phyloP scores from a whole-genome alignment of 2,329 filamentous ascomycete genomes.

The Epichloe coenophiala region DNA sequence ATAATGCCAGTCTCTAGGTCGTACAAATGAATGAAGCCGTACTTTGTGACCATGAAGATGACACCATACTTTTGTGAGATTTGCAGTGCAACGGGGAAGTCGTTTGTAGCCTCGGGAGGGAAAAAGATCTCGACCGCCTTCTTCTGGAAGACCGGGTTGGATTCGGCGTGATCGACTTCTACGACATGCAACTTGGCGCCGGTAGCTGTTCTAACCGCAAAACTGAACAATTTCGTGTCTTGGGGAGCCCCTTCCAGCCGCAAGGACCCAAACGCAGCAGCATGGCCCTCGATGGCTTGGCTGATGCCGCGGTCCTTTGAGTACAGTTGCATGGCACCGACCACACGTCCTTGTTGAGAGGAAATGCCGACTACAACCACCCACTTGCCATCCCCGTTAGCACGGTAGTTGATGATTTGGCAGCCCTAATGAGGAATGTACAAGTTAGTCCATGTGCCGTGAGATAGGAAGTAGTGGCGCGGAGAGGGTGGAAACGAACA shows the following conservation, averaged over 20 bases:
- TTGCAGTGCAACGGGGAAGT: slow-evolving; percentile 97
- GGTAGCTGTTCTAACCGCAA: slow-evolving; percentile 78
- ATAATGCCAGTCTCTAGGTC: slow-evolving; percentile 90
- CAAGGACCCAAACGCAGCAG: slow-evolving; percentile 83
- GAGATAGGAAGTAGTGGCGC: background rate
- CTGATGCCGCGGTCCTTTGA: slow-evolving; percentile 93
- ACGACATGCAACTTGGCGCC: slow-evolving; percentile 96
- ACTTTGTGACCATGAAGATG: slow-evolving; percentile 96
- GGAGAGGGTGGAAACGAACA: slow-evolving; percentile 37
- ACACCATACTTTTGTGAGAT: slow-evolving; percentile 94
- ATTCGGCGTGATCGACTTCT: slow-evolving; percentile 85
- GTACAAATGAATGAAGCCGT: slow-evolving; percentile 97
- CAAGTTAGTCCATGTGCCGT: background rate
- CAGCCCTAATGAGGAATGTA: slow-evolving; percentile 48
- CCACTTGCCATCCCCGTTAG: slow-evolving; percentile 93
- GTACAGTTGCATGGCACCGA: slow-evolving; percentile 93
- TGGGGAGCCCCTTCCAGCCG: slow-evolving; percentile 72
- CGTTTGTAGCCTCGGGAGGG: slow-evolving; percentile 85
- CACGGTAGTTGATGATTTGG: slow-evolving; percentile 99
- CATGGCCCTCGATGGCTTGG: slow-evolving; percentile 95
- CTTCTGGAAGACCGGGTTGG: slow-evolving; percentile 83
- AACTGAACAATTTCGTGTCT: slow-evolving; percentile 93
- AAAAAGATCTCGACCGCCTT: slow-evolving; percentile 98
- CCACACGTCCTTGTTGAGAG: slow-evolving; percentile 82
- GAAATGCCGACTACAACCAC: slow-evolving; percentile 96